phyloP scores from a whole-genome alignment of 768 basidiomycete genomes.

The Lentinula detonsa region DNA sequence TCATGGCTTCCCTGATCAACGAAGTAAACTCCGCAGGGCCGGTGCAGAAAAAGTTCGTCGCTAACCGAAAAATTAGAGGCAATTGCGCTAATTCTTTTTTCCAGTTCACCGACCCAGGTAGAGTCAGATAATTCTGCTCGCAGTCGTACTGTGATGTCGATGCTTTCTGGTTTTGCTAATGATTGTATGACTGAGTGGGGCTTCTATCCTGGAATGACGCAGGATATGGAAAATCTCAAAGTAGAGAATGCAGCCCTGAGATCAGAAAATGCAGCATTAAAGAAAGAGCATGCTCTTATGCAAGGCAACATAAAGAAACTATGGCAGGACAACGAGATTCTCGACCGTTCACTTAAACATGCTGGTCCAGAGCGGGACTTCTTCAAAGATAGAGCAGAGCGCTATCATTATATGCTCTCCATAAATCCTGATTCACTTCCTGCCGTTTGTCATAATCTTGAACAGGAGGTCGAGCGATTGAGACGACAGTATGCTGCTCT shows the following conservation, averaged over 20 bases:
- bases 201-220: not conserved
- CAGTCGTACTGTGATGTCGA: not conserved
- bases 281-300: not conserved
- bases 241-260: not conserved
- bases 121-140: not conserved
- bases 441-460: not conserved
- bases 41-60: not conserved
- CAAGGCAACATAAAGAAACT: not conserved
- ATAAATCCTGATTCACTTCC: not conserved
- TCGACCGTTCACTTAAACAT: not conserved
- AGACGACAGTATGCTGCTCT: not conserved
- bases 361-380: not conserved
- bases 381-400: not conserved
- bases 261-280: not conserved
- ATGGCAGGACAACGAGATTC: conserved; percentile 1
- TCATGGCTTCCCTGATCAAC: not conserved
- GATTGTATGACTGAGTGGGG: not conserved
- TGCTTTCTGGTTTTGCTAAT: not conserved
- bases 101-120: not conserved
- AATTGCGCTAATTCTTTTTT: not conserved
- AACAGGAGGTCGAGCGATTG: not conserved
- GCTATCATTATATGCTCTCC: not conserved
- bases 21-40: not conserved
- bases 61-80: not conserved
- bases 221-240: not conserved